phyloP scores from a whole-genome alignment of 2,329 filamentous ascomycete species.

The Penicillium corylophilum region DNA sequence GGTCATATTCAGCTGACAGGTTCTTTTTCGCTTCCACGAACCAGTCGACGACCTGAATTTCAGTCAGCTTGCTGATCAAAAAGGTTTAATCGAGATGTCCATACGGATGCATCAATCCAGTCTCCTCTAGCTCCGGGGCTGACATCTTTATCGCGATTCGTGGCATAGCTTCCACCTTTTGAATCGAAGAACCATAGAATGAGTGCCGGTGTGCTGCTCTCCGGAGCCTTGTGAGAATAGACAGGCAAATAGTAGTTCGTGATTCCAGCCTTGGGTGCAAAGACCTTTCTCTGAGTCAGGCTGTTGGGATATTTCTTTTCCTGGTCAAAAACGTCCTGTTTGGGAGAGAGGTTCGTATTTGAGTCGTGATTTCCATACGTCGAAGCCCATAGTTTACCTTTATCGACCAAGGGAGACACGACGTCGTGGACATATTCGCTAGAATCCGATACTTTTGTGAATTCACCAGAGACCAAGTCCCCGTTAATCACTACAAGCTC shows the following conservation, averaged over 20 bases:
- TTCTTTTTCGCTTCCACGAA: slow-evolving; percentile 38
- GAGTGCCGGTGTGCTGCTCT: slow-evolving; percentile 35
- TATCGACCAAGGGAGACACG: slow-evolving; percentile 57
- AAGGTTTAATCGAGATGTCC: not conserved
- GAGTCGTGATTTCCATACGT: slow-evolving; percentile 73
- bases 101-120: slow-evolving; percentile 46
- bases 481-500: slow-evolving; percentile 69
- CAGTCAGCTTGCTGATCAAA: not conserved
- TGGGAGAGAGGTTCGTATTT: slow-evolving; percentile 56
- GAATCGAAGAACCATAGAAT: slow-evolving; percentile 74
- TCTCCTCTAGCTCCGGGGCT: slow-evolving; percentile 36
- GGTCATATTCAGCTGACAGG: slow-evolving; percentile 31
- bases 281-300: slow-evolving; percentile 47
- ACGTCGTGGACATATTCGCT: slow-evolving; percentile 61
- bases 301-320: slow-evolving; percentile 40
- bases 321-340: slow-evolving; percentile 39
- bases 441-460: slow-evolving; percentile 53
- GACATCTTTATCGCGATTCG: slow-evolving; percentile 29
- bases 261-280: slow-evolving; percentile 40
- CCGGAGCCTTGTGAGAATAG: slow-evolving; percentile 46
- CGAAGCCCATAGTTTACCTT: slow-evolving; percentile 61
- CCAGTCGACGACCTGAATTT: slow-evolving; percentile 42
- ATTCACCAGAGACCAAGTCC: slow-evolving; percentile 69
- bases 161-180: slow-evolving; percentile 57
- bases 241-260: slow-evolving; percentile 58